Evolutionary conservation across 2,329 filamentous ascomycete species (phyloP), one percentile per base, ranked within the genome.

Genomic region (Nemania sp.): DNA sequence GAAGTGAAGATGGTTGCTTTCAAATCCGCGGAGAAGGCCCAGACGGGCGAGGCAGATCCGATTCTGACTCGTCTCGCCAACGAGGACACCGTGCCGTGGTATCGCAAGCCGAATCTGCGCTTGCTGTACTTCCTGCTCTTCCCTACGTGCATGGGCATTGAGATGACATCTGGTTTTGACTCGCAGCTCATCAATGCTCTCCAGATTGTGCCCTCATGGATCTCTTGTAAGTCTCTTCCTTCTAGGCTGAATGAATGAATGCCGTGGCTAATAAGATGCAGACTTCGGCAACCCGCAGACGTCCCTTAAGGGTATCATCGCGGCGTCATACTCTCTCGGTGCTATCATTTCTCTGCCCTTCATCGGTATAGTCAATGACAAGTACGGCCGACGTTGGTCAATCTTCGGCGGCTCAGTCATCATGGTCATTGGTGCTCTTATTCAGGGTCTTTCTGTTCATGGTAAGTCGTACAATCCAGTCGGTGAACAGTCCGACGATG

Each of bases 101-200:
- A 77, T 70, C 76, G 74, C 63, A 86, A 86, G 67, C 80, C 77
- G 1, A 85, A 86, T 59, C 70, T 86, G 33, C 74, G 81, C 48
- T 65, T 64, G 15, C 72, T 86, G 31, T 86, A 86, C 62, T 65
- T 85, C 6, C 68, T 81, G 54, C 75, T 86, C 44, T 80, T 86
- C 53, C 80, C 80, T 19, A 80, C 80, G 37, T 83, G 80, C 65
- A 80, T 85, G 72, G 82, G 82, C 41, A 82, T 86, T 52, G 83
- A 86, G 69, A 61, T 76, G 66, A 77, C 74, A 0, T 75, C 73
- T 11, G 74, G 74, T 0, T 77, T 76, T 56, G 74, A 77, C 61
- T 75, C 73, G 40, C 73, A 76, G 66, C 70, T 77, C 66, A 76
- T 77, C 63, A 77, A 77, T 49, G 72, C 73, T 6, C 64, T 76